These are phyloP conservation scores for Fusarium albosuccineum DNA, from an alignment of 2,329 filamentous ascomycete species.

Conservation along the genomic window DNA sequence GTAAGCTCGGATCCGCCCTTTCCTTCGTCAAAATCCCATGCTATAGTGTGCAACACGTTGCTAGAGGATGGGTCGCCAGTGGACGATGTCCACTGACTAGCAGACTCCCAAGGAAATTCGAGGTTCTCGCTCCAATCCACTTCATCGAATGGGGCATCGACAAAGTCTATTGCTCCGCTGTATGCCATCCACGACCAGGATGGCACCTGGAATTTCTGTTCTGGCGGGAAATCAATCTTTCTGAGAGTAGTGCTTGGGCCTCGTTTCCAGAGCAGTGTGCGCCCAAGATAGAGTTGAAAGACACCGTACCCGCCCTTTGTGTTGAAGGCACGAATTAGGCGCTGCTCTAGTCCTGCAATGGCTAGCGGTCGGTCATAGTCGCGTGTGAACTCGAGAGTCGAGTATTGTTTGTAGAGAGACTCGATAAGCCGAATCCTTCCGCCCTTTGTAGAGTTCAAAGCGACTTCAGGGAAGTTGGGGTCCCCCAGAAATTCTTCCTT, in stretches of 20 bases:
- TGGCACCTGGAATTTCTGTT: neutral
- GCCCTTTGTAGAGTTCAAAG: neutral
- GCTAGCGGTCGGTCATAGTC: neutral
- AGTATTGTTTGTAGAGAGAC: neutral
- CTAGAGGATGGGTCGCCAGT: neutral
- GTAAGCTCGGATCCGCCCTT: neutral
- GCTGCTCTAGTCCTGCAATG: neutral
- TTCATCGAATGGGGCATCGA: neutral
- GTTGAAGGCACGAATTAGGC: neutral
- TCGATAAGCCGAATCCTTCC: neutral
- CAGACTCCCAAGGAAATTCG: neutral
- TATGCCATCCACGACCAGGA: neutral
- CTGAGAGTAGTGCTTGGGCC: neutral
- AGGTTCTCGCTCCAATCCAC: neutral
- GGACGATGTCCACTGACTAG: too few relatives aligned
- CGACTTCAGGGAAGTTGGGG: neutral
- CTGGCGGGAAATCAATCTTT: neutral
- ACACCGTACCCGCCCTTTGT: neutral
- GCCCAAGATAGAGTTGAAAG: neutral
- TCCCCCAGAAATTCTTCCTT: neutral
- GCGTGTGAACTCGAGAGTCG: neutral
- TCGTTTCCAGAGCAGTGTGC: neutral
- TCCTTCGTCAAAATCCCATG: neutral
- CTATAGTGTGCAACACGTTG: neutral
- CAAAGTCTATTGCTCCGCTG: neutral